Evolutionary conservation across 495 filamentous ascomycete species (phyloP).

Genomic region (Ramalina intermedia): DNA sequence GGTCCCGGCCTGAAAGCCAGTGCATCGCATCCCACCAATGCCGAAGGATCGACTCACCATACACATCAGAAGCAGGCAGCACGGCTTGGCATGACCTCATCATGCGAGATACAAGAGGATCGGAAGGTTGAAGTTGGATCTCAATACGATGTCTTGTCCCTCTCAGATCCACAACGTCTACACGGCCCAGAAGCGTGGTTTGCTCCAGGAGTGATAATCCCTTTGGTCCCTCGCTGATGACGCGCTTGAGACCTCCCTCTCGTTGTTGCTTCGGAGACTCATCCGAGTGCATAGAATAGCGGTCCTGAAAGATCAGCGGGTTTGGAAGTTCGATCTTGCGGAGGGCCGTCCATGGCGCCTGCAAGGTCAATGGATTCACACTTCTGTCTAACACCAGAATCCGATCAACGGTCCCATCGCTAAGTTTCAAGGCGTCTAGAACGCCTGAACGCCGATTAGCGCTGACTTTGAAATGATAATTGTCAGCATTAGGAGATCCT

Average conservation of each 20-base stretch:
- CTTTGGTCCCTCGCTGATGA: slow-evolving; percentile 35
- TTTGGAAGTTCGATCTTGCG: slow-evolving; percentile 40
- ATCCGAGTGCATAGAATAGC: slow-evolving; percentile 24
- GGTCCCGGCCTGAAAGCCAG: slow-evolving; percentile 43
- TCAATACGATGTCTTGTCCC: slow-evolving; percentile 48
- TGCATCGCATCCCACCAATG: slow-evolving; percentile 66
- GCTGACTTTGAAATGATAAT: background rate
- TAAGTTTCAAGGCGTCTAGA: slow-evolving; percentile 59
- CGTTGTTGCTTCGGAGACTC: slow-evolving; percentile 22
- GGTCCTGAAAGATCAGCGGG: slow-evolving; percentile 32
- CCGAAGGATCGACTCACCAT: slow-evolving; percentile 48
- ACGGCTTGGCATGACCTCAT: slow-evolving; percentile 48
- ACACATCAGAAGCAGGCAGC: slow-evolving; percentile 38
- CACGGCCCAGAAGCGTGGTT: slow-evolving; percentile 34
- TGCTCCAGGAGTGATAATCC: slow-evolving; percentile 30
- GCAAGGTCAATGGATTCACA: slow-evolving; percentile 49
- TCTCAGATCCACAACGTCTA: slow-evolving; percentile 50
- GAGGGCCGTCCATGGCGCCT: slow-evolving; percentile 58
- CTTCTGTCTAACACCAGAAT: slow-evolving; percentile 57
- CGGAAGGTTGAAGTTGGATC: slow-evolving; percentile 50
- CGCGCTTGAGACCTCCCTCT: slow-evolving; percentile 38
- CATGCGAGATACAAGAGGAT: slow-evolving; percentile 40
- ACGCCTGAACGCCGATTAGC: slow-evolving; percentile 34
- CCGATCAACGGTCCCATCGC: slow-evolving; percentile 51
- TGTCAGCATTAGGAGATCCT: background rate